A percentile compares a stretch with the other conserved stretches of the same genome.
Evolutionary conservation across 1,284 basidiomycete genomes (phyloP).

Genomic region (Ceratobasidium sp.): DNA sequence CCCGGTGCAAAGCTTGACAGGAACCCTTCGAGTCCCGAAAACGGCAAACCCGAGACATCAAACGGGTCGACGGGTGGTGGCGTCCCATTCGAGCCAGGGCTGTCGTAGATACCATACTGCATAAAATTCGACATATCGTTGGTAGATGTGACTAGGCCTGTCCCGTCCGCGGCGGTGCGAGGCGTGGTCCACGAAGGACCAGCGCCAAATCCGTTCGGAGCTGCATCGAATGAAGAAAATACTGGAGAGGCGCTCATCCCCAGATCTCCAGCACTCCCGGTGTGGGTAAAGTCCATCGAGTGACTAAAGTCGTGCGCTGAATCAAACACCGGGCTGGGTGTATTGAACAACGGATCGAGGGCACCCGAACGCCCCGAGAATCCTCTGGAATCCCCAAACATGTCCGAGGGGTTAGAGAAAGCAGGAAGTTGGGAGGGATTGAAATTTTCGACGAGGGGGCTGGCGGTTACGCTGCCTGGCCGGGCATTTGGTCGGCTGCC

Average conservation of each 20-base stretch:
- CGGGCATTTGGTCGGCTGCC: background rate
- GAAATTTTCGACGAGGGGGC: constrained; percentile 36
- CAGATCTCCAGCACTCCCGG: constrained; percentile 13
- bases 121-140: constrained; percentile 34
- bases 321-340: constrained; percentile 34
- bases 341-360: constrained; percentile 23
- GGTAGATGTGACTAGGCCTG: constrained; percentile 3
- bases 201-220: constrained; percentile 10
- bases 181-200: constrained; percentile 40
- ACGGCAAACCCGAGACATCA: constrained; percentile 40
- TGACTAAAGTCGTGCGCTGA: constrained; percentile 33
- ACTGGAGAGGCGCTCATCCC: constrained; percentile 39
- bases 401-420: constrained; percentile 19
- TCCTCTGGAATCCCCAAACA: constrained; percentile 9
- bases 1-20: constrained; percentile 41
- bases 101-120: constrained; percentile 40
- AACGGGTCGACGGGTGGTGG: constrained; percentile 40
- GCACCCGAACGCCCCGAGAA: background rate
- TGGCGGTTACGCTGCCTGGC: constrained; percentile 15
- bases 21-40: constrained; percentile 42
- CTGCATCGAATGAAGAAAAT: constrained; percentile 30
- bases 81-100: constrained; percentile 37
- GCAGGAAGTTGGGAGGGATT: constrained; percentile 18
- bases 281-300: constrained; percentile 42
- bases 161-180: constrained; percentile 33